A percentile compares a stretch with the other conserved stretches of the same genome.
Evolutionary conservation across 805 yeast genomes (phyloP).

Genomic region (Metschnikowia koreensis): DNA sequence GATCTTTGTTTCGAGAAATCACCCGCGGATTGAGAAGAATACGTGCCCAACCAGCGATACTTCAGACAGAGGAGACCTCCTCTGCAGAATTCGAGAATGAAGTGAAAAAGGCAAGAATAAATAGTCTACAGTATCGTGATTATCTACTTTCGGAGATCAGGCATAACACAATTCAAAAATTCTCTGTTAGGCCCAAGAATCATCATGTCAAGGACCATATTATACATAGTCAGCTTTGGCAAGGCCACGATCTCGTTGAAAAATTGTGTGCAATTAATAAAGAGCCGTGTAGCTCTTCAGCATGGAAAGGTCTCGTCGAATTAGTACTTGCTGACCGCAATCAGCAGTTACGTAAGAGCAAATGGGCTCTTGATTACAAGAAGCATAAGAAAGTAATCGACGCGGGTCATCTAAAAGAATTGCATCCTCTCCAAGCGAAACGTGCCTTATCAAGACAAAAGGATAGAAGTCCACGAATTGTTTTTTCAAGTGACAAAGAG

Average conservation of each 20-base stretch:
- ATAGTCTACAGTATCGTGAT: conserved; percentile 16
- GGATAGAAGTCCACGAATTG: neutral
- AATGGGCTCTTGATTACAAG: conserved; percentile 21
- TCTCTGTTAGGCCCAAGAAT: conserved; percentile 7
- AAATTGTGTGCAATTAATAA: conserved; percentile 6
- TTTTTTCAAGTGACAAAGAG: conserved; percentile 10
- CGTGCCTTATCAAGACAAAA: conserved; percentile 9
- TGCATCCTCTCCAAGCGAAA: conserved; percentile 13
- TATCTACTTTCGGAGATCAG: conserved; percentile 20
- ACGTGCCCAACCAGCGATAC: conserved; percentile 1
- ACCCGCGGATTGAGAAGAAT: conserved; percentile 13
- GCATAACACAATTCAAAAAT: conserved; percentile 18
- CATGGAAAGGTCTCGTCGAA: conserved; percentile 16
- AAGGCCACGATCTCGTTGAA: conserved; percentile 15
- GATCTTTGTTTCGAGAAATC: conserved; percentile 16
- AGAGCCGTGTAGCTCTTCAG: conserved; percentile 3
- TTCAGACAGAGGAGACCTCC: neutral
- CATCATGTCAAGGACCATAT: conserved; percentile 4
- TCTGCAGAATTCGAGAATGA: conserved; percentile 3
- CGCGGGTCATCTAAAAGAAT: conserved; percentile 7
- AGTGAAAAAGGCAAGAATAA: conserved; percentile 9
- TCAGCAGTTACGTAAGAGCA: conserved; percentile 10
- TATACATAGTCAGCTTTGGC: conserved; percentile 3
- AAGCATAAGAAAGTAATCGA: conserved; percentile 12
- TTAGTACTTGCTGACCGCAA: conserved; percentile 17